Conservation (phyloP, 1,284 basidiomycete genomes). For the Bjerkandera adusta region DNA sequence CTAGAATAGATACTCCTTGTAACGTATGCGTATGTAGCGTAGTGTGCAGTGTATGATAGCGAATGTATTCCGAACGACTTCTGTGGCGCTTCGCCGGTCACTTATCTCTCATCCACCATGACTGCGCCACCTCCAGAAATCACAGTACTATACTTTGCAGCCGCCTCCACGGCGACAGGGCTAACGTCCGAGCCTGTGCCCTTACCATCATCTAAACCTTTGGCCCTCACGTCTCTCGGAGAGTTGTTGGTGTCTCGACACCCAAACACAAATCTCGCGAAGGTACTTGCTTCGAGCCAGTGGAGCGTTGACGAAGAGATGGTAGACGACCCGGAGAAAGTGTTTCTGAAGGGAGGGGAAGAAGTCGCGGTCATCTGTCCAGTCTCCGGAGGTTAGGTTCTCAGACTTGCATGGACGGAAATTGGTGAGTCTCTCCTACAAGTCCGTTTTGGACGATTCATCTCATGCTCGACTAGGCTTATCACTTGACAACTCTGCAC, state of each 20-base stretch:
- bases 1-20: background rate
- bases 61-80: background rate
- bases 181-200: conserved; percentile 46
- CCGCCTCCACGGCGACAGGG: conserved; percentile 67
- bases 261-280: conserved; percentile 46
- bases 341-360: conserved; percentile 66
- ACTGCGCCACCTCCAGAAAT: conserved; percentile 31
- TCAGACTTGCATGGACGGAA: too few relatives aligned
- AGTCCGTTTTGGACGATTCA: too few relatives aligned
- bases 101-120: conserved; percentile 12
- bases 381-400: conserved; percentile 67
- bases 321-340: conserved; percentile 56
- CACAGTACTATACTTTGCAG: conserved; percentile 80
- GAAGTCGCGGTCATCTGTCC: conserved; percentile 81
- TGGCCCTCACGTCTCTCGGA: conserved; percentile 53
- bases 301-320: conserved; percentile 83
- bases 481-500: too few relatives aligned
- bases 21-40: background rate
- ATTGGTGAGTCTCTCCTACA: too few relatives aligned
- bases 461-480: too few relatives aligned
- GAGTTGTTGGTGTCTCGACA: conserved; percentile 50
- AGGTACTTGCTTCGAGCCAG: conserved; percentile 55
- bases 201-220: conserved; percentile 38
- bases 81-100: background rate
- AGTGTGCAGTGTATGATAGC: background rate